Conservation (phyloP, 179 eudicot genomes). For the Camellia oleifera region DNA sequence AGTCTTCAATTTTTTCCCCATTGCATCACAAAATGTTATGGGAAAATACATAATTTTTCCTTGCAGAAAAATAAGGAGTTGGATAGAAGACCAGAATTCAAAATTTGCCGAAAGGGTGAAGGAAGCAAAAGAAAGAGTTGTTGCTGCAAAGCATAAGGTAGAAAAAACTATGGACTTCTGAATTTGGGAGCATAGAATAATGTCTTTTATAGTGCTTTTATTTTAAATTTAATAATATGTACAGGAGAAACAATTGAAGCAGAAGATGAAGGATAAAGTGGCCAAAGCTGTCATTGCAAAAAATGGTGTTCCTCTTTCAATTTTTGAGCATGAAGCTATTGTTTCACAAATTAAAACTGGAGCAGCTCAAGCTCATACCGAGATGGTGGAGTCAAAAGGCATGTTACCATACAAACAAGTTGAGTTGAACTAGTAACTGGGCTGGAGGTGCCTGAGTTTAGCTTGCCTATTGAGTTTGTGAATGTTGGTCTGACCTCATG, state of each 20-base stretch:
- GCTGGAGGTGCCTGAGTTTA: not conserved
- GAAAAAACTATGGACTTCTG: no score
- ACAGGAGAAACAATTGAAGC: slow-evolving; percentile 4
- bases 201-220: not conserved
- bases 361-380: slow-evolving; percentile 46
- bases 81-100: no score
- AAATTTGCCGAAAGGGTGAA: no score
- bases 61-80: slow-evolving; percentile 31
- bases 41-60: not conserved
- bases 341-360: slow-evolving; percentile 44
- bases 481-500: not conserved
- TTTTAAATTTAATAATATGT: not conserved
- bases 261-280: not conserved
- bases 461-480: not conserved
- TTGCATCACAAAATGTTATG: not conserved
- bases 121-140: no score
- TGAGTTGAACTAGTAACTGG: not conserved
- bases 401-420: slow-evolving; percentile 8
- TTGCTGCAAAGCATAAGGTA: no score
- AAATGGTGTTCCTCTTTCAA: no score
- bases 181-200: no score
- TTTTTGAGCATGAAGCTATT: slow-evolving; percentile 26
- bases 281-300: no score
- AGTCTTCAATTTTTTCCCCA: not conserved
- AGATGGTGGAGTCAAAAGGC: slow-evolving; percentile 39